Evolutionary conservation across 2,329 filamentous ascomycete species (phyloP), one percentile per base, ranked within the genome.

Genomic region (Sporothrix globosa): DNA sequence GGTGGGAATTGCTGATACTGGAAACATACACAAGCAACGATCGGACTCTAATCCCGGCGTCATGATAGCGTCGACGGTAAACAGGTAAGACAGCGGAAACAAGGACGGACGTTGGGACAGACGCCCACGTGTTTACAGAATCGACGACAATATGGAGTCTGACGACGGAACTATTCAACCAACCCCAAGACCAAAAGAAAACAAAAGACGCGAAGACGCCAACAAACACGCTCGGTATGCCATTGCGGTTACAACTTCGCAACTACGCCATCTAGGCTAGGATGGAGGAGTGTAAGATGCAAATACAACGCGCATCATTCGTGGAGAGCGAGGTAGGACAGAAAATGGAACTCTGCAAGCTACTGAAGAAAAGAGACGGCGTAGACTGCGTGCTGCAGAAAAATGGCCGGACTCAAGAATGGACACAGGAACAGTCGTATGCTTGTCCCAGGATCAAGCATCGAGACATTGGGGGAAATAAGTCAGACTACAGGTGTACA

Each of bases 221-320:
- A 34, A 34, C 34, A 6, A 7, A 34, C 4, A 9, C 34, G 17
- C 67, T 69, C 67, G 67, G 67, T 69, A 69, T 34, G 10, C 48
- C 53, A 52, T 61, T 60, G 53, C 39, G 67, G 67, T 68, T 69
- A 68, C 66, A 48, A 13, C 66, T 30, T 48, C 50, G 65, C 50
- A 34, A 34, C 30, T 6, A 34, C 30, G 4, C 7, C 34, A 7
- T 44, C 11, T 7, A 10, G 34, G 5, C 48, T 30, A 27, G 48
- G n/a, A 21, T 13, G 13, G n/a, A n/a, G 7, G 50, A 24, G 65
- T 30, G 34, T 7, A 48, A 39, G 34, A n/a, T 48, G 66, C 50
- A 68, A 68, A 68, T 68, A 30, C 66, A 48, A 58, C 52, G 39
- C 66, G 56, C 21, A 17, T 41, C 21, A 68, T 68, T 58, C 52